Percentiles rank a stretch among this genome's conserved stretches.
Evolutionary conservation across 345 rosid genomes (phyloP).

Genomic region (Tarenaya hassleriana): DNA sequence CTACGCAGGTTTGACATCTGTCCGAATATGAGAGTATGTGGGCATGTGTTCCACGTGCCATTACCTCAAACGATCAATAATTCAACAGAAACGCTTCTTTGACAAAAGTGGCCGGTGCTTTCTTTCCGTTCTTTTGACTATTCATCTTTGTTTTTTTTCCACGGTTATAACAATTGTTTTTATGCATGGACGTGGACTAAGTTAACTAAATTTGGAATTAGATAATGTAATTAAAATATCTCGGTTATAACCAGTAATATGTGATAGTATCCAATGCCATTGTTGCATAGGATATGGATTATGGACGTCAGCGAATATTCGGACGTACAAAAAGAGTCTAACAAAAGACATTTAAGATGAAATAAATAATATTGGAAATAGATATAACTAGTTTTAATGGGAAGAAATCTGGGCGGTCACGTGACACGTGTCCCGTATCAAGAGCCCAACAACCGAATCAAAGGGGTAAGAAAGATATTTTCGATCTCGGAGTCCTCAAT

Average conservation of each 20-base stretch:
- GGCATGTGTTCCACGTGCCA: conserved; percentile 34
- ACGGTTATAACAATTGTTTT: neutral
- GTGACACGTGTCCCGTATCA: conserved; percentile 35
- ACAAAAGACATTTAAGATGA: neutral
- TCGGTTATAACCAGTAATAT: too few relatives aligned
- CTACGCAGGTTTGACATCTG: conserved; percentile 2
- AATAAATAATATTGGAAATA: neutral
- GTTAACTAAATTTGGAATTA: too few relatives aligned
- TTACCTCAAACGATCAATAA: conserved; percentile 19
- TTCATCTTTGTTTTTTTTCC: neutral
- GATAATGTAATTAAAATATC: too few relatives aligned
- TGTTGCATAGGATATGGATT: too few relatives aligned
- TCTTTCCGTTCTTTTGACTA: neutral
- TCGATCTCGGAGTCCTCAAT: conserved; percentile 15
- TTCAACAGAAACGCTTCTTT: conserved; percentile 14
- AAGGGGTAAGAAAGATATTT: conserved; percentile 21
- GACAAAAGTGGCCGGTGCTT: neutral
- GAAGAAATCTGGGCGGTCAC: conserved; percentile 18
- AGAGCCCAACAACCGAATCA: conserved; percentile 33
- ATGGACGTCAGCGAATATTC: too few relatives aligned
- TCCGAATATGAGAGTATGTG: conserved; percentile 9
- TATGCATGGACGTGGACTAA: too few relatives aligned
- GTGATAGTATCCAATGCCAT: too few relatives aligned
- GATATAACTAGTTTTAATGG: neutral
- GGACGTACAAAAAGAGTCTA: too few relatives aligned